Evolutionary conservation across 2,329 filamentous ascomycete genomes (phyloP), one percentile per base, ranked within the genome.

Genomic region (Capronia americana): DNA sequence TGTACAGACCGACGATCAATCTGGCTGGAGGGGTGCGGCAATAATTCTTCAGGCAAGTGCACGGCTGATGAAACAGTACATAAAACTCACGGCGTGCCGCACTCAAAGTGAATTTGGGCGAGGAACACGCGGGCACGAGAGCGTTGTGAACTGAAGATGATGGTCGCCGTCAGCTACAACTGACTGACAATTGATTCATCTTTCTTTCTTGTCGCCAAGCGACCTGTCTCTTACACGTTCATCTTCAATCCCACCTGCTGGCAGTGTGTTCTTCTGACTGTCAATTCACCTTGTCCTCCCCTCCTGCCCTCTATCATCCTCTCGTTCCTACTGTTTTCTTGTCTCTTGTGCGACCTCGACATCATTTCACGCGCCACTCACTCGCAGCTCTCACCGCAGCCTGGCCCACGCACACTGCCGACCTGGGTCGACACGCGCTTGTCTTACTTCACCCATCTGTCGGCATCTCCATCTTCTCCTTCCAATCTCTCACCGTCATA

Each of bases 31-130:
- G 48, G 50, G 30, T 61, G 61, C 60, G 62, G 55, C 54, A 63
- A 67, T 46, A 57, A 24, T 41, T 55, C 17, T 61, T 24, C 60
- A 64, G 63, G 61, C 57, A 63, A 63, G 65, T 50, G 53, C 48
- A 28, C n/a, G 24, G 56, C 26, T 53, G 23, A 48, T 70, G 65
- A 70, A 70, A 70, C 68, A 66, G 48, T 50, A 70, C 65, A 66
- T 70, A 63, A 70, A 70, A 70, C 68, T 56, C 34, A 14, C 66
- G 23, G 34, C 41, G 65, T 60, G 65, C 63, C 62, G 58, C 48
- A 54, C 58, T 50, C 54, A 60, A 38, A 44, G 17, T 2, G 50
- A 50, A 20, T 11, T 53, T 61, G 46, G 17, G 57, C 23, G 26
- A 48, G 57, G 41, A 17, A 48, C 57, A 59, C 41, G 28, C 20